Evolutionary conservation across 2,329 filamentous ascomycete species (phyloP), one percentile per base, ranked within the genome.

Genomic region (Bipolaris zeicola): DNA sequence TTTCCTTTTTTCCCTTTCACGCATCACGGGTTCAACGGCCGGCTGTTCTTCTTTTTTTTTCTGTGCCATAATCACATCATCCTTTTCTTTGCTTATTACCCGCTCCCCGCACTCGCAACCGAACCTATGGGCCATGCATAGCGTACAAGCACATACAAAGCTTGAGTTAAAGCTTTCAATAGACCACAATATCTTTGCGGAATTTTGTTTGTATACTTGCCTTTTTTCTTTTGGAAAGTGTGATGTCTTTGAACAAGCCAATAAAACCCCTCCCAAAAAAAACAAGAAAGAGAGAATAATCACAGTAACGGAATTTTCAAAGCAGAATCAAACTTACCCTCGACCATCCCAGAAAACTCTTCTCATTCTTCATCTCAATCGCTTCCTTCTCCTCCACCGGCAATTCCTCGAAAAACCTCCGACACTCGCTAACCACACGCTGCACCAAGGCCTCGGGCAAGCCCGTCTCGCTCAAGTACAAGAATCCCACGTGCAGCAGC

Each of bases 401-500:
- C 53, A 96, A 82, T 57, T 91, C 85, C 42, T 76, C 72, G 67
- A 96, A 96, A 76, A 96, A 95, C 0, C 78, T 80, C 51, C 85
- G 85, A 42, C 89, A 90, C 68, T 92, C 83, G 2, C 77, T 68
- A 50, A 91, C 86, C 24, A 94, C 90, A 59, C 83, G 76, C 22
- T 84, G 70, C 65, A 90, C 86, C 50, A 94, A 77, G 37, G 83
- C 79, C 14, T 88, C 83, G 5, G 88, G 81, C 48, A 74, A 42
- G 6, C 73, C 73, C 20, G 90, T 88, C 69, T 96, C 92, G 70
- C 88, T 89, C 59, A 96, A 84, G 70, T 96, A 96, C 20, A 96
- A 76, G 69, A 96, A 96, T 1, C 92, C 92, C n/a, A 96, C 90
- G 72, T 94, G 89, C 67, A 96, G 85, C 31, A 96, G 79, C 0